Evolutionary conservation across 345 rosid species (phyloP).

Genomic region (Odontarrhena argentea): DNA sequence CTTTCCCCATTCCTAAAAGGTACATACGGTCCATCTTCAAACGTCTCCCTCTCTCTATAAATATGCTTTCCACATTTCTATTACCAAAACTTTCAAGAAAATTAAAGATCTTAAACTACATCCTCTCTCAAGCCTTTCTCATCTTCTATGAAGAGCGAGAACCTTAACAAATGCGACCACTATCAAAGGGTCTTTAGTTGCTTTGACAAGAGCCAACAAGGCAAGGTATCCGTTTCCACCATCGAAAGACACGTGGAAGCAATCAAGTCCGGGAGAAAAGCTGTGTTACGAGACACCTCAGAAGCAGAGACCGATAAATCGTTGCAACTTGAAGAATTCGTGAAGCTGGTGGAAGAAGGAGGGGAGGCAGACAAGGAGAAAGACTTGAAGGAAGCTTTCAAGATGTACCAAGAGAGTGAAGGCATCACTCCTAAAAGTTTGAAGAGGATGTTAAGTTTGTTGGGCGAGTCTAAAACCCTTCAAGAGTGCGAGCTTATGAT

Average conservation of each 20-base stretch:
- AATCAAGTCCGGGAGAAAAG: conserved; percentile 44
- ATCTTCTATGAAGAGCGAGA: conserved; percentile 30
- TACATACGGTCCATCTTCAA: conserved; percentile 5
- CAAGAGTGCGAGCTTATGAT: conserved; percentile 63
- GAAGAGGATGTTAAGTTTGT: conserved; percentile 54
- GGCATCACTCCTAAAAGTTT: conserved; percentile 67
- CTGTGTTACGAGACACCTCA: conserved; percentile 27
- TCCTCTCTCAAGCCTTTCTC: conserved; percentile 10
- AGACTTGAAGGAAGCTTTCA: conserved; percentile 58
- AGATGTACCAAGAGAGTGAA: conserved; percentile 53
- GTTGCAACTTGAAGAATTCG: conserved; percentile 58
- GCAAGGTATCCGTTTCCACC: conserved; percentile 54
- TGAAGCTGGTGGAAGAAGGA: conserved; percentile 50
- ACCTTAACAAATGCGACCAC: conserved; percentile 33
- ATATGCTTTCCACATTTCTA: conserved; percentile 12
- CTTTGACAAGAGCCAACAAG: conserved; percentile 51
- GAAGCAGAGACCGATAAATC: conserved; percentile 50
- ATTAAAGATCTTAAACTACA: too few species aligned
- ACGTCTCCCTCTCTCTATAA: conserved; percentile 3
- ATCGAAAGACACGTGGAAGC: conserved; percentile 48
- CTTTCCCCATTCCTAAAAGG: not conserved
- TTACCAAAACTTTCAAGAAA: not conserved
- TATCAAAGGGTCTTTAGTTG: conserved; percentile 50
- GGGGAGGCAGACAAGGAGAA: conserved; percentile 51
- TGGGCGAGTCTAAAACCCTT: conserved; percentile 52